Evolutionary conservation across 495 filamentous ascomycete species (phyloP).

Genomic region (Cudoniella acicularis): DNA sequence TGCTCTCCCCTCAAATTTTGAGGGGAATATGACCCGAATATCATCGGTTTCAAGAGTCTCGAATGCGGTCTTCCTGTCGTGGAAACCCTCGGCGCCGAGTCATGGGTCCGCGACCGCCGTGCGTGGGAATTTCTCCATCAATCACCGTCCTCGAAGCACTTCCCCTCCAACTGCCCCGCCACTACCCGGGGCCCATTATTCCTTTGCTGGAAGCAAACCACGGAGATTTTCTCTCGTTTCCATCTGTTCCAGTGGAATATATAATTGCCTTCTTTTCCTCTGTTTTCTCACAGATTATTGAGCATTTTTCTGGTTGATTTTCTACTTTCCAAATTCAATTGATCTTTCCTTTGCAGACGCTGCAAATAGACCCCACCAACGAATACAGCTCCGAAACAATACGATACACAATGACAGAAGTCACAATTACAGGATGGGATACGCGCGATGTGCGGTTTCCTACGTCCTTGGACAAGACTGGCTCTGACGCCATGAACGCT

Average conservation of each 20-base stretch:
- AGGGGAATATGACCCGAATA: no score
- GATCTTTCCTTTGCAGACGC: background rate
- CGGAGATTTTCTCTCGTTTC: background rate
- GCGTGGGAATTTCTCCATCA: background rate
- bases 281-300: background rate
- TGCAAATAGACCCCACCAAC: background rate
- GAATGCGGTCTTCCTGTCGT: background rate
- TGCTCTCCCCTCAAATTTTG: background rate
- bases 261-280: background rate
- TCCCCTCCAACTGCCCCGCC: background rate
- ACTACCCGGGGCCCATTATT: background rate
- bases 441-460: conserved; percentile 91
- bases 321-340: background rate
- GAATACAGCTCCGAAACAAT: background rate
- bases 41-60: no score
- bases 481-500: conserved; percentile 96
- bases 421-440: conserved; percentile 76
- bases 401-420: conserved; percentile 42
- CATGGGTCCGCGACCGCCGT: background rate
- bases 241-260: background rate
- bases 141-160: background rate
- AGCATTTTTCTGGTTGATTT: background rate
- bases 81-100: background rate
- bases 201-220: background rate
- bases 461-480: conserved; percentile 90